Evolutionary conservation across 2,329 filamentous ascomycete genomes (phyloP), one percentile per base, ranked within the genome.

Genomic region (Madurella fahalii): DNA sequence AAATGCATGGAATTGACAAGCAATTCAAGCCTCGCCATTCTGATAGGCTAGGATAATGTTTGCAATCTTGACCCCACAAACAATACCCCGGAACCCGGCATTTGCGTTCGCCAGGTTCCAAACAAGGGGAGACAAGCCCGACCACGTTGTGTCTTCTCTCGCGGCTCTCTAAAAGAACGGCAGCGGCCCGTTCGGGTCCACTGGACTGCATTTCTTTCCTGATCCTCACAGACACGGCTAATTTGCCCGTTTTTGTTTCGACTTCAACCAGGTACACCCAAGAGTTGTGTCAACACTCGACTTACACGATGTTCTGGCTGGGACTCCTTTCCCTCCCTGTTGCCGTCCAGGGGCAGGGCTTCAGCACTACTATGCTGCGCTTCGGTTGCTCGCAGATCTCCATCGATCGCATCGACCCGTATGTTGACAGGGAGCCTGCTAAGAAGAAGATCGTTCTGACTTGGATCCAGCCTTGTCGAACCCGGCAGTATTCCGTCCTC

Each of bases 371-470:
- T 44, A 63, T 64, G 60, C 40, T 64, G 54, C 53, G 62, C 4
- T 64, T 64, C 15, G 62, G 61, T 15, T 66, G 63, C 48, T 63
- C 64, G 0, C 48, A 64, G 46, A 51, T 62, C 11, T 52, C 58
- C 2, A 59, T 65, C 11, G 63, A 65, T 39, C 62, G 63, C n/a
- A 59, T 66, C n/a, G 63, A 66, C 20, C 64, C 64, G 57, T 64
- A 49, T 0, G 18, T 44, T 8, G 5, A 3, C 7, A 42, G 4
- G 8, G 9, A n/a, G 12, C 5, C 7, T 4, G 12, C 40, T 17
- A 12, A 18, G 15, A 34, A 17, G 18, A 1, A 32, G 5, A 9
- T 18, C 11, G 2, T 9, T 1, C 53, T 60, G 30, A 60, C 47
- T 18, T 11, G 2, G 11, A 2, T 9, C 0, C 20, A 63, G 61